These are phyloP conservation scores for Venturia pyrina DNA, from an alignment of 2,329 filamentous ascomycete species.

Conservation along the genomic window DNA sequence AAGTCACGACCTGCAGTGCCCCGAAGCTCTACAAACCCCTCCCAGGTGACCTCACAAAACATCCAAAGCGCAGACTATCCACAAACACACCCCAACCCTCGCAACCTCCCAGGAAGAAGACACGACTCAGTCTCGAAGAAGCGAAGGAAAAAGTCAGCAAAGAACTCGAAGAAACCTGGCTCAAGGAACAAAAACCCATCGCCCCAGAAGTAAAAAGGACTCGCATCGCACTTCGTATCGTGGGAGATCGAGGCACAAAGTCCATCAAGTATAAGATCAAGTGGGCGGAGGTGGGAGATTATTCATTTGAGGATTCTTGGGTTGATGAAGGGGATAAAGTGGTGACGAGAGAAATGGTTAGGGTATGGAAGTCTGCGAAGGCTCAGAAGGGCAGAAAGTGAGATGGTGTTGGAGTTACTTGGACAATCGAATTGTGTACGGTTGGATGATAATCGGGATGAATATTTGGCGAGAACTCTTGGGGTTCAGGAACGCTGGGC, in stretches of 20 bases:
- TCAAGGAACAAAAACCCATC: not conserved
- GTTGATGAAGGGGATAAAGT: not conserved
- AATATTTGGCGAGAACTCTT: not conserved
- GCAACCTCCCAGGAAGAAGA: not conserved
- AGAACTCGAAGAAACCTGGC: not conserved
- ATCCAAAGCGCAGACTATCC: not conserved
- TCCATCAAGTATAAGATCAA: not conserved
- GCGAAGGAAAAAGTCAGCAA: not conserved
- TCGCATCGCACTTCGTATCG: not conserved
- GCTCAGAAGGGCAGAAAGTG: not conserved
- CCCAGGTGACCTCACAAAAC: not conserved
- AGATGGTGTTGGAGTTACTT: not conserved
- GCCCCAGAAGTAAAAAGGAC: not conserved
- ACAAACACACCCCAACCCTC: not conserved
- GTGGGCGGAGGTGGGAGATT: not conserved
- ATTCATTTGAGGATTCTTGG: not conserved
- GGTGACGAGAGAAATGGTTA: not conserved
- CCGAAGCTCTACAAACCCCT: not conserved
- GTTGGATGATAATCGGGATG: not conserved
- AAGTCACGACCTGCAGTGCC: not conserved
- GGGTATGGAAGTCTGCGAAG: not conserved
- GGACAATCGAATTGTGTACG: not conserved
- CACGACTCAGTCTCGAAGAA: not conserved
- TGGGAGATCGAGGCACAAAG: not conserved
- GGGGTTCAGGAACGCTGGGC: not conserved